phyloP scores from a whole-genome alignment of 2,329 filamentous ascomycete genomes.

The Aspergillaceae sp. region DNA sequence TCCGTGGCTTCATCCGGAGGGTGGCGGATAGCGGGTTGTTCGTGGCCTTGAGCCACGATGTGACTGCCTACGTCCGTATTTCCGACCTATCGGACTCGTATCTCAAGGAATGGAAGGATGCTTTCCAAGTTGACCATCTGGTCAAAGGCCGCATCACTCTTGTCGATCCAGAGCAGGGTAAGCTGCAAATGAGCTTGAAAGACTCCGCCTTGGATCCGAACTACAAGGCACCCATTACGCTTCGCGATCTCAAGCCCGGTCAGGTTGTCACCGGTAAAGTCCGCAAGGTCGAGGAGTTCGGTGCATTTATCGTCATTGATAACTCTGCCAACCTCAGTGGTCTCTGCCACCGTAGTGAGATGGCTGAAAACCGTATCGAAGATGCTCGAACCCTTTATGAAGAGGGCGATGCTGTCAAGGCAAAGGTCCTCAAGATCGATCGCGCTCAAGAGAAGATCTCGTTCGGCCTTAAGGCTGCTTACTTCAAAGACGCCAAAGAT shows the following conservation, averaged over 20 bases:
- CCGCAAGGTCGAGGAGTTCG: conserved; percentile 88
- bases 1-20: conserved; percentile 87
- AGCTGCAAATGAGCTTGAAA: conserved; percentile 81
- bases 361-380: conserved; percentile 73
- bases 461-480: conserved; percentile 86
- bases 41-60: conserved; percentile 68
- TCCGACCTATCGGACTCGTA: conserved; percentile 83
- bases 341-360: conserved; percentile 83
- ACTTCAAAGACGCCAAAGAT: conserved; percentile 59
- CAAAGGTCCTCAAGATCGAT: conserved; percentile 74
- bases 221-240: conserved; percentile 63
- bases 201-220: conserved; percentile 71
- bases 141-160: conserved; percentile 77
- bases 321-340: conserved; percentile 83
- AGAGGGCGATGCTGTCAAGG: conserved; percentile 88
- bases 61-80: conserved; percentile 76
- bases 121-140: conserved; percentile 80
- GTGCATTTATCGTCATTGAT: conserved; percentile 87
- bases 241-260: conserved; percentile 68
- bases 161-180: conserved; percentile 59
- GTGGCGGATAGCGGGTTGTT: conserved; percentile 85
- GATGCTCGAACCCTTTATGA: conserved; percentile 86
- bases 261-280: conserved; percentile 83
- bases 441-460: conserved; percentile 66
- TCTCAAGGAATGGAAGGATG: conserved; percentile 90